Evolutionary conservation across 192 early-diverging fungal genomes (phyloP), one percentile per base, ranked within the genome.

Genomic region (Entophlyctis helioformis): DNA sequence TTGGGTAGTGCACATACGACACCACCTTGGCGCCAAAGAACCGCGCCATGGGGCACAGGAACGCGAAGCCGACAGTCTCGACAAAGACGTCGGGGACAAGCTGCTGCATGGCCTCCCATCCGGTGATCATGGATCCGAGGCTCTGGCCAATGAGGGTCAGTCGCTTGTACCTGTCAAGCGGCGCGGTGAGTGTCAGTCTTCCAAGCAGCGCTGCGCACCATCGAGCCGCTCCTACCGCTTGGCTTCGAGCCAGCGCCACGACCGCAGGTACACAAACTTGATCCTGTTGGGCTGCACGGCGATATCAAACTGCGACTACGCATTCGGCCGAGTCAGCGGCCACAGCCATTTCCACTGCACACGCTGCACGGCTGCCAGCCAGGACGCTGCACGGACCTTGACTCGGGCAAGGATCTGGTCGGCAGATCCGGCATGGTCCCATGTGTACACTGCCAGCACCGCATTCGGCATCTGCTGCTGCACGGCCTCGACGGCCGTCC

Each of bases 1-100:
- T 82, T 9, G 96, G 96, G 50, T 99, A 99, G 61, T 99, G 96
- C 15, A 87, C 84, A 53, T 99, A 99, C 0, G 91, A 71, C 0
- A 85, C 72, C 1, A 82, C 74, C 35, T 71, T 69, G 34, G 69
- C 54, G 0, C 70, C 55, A 24, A 69, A 72, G 21, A 71, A 38
- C 34, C 66, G 69, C 0, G 83, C 80, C 1, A 92, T 39, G 7
- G 91, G 92, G 57, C 88, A 94, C 1, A 83, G 86, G 46, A 97
- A 96, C 5, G 90, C 93, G 58, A 86, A 94, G 27, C 96, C 96
- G 59, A 96, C 81, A 0, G 94, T 91, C 84, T 82, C 85, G 46
- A 90, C 66, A 63, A 84, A 91, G 1, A 99, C 50, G 54, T 92
- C 85, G 1, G 94, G 91, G 1, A 68, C 56, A 9, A 80, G 60